A percentile compares a stretch with the other conserved stretches of the same genome.
Evolutionary conservation across 2,329 filamentous ascomycete genomes (phyloP).

Genomic region (Septoria petroselini): DNA sequence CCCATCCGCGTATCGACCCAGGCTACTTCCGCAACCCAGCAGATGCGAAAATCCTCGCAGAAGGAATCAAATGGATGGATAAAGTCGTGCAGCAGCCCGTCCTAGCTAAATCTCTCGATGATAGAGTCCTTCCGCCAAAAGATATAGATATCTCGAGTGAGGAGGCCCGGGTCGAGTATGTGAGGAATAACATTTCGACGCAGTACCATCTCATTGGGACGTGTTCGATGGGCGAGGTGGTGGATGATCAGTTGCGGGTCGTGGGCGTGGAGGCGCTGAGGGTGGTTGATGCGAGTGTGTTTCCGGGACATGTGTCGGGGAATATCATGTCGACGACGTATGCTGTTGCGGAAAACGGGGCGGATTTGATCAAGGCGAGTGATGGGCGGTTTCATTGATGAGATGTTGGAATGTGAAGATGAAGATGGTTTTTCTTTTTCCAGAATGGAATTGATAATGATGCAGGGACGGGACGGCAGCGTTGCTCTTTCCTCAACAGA

Average conservation of each 20-base stretch:
- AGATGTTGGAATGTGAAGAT: background rate
- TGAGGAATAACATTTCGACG: slow-evolving; percentile 33
- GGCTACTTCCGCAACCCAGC: slow-evolving; percentile 34
- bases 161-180: slow-evolving; percentile 32
- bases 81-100: slow-evolving; percentile 45
- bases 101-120: slow-evolving; percentile 44
- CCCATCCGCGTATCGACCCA: slow-evolving; percentile 36
- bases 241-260: slow-evolving; percentile 34
- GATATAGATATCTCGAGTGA: slow-evolving; percentile 29
- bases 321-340: slow-evolving; percentile 37
- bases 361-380: slow-evolving; percentile 35
- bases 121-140: slow-evolving; percentile 37
- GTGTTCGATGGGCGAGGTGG: slow-evolving; percentile 39
- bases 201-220: slow-evolving; percentile 45
- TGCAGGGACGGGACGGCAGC: no score
- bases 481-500: no score
- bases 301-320: slow-evolving; percentile 35
- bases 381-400: slow-evolving; percentile 24
- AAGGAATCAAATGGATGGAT: slow-evolving; percentile 41
- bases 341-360: slow-evolving; percentile 40
- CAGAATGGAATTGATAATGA: no score
- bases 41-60: slow-evolving; percentile 36
- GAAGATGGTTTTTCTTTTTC: no score
- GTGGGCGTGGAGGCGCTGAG: slow-evolving; percentile 34
- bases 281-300: slow-evolving; percentile 39